Evolutionary conservation across 805 yeast species (phyloP).

Genomic region (Starmerella stigmatis): DNA sequence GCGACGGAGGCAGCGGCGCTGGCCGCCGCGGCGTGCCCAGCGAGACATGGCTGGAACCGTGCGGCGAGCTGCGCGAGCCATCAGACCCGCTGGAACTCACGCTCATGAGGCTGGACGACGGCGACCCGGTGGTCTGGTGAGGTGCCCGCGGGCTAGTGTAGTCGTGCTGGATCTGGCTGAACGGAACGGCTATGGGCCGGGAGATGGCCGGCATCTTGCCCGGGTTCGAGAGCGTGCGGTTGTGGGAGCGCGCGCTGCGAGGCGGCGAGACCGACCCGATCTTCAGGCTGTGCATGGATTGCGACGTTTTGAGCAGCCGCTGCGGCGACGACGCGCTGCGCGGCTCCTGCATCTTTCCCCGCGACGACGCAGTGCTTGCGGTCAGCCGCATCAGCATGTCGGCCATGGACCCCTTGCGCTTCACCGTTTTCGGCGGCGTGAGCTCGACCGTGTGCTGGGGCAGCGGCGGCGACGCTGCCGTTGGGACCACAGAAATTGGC

Average conservation of each 20-base stretch:
- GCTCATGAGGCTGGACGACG: neutral
- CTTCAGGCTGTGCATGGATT: neutral
- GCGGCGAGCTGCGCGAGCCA: neutral
- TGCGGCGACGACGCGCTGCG: neutral
- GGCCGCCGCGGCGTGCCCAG: conserved; percentile 1
- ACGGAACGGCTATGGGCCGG: neutral
- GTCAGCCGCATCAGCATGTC: conserved; percentile 29
- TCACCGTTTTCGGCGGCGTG: neutral
- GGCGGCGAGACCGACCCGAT: neutral
- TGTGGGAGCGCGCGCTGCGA: neutral
- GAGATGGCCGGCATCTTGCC: neutral
- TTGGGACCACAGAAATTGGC: neutral
- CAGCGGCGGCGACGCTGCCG: neutral
- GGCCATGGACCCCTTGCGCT: conserved; percentile 24
- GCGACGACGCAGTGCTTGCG: conserved; percentile 26
- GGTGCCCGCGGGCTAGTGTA: too few relatives aligned
- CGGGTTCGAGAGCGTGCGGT: neutral
- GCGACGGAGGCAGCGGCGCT: conserved; percentile 4
- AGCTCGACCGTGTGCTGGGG: conserved; percentile 1
- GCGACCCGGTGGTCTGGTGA: too few relatives aligned
- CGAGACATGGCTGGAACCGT: neutral
- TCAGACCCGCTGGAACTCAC: neutral
- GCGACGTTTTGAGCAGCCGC: conserved; percentile 1
- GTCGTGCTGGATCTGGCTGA: neutral
- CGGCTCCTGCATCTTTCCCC: conserved; percentile 21